Evolutionary conservation across 352 stramenopile genomes (phyloP).

Genomic region (Globisporangium recalcitrans): DNA sequence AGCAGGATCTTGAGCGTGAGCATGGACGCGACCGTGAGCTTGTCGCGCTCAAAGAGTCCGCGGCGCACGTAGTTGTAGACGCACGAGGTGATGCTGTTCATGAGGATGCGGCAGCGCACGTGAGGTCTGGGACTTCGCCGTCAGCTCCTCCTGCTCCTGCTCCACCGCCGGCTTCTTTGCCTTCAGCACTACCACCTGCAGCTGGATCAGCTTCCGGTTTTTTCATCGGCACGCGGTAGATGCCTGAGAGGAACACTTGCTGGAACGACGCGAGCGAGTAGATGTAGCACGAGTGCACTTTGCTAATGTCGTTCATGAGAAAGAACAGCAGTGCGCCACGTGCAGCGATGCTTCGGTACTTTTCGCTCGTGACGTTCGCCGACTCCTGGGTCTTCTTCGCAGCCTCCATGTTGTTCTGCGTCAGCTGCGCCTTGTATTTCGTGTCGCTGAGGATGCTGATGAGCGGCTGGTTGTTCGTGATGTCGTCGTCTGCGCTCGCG

Average conservation of each 20-base stretch:
- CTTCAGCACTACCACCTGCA: slow-evolving; percentile 4
- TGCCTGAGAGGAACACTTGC: slow-evolving; percentile 93
- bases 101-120: slow-evolving; percentile 76
- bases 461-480: slow-evolving; percentile 96
- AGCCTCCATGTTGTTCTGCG: slow-evolving; percentile 89
- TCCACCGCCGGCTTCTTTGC: slow-evolving; percentile 15
- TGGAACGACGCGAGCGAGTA: slow-evolving; percentile 96
- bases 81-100: slow-evolving; percentile 91
- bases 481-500: slow-evolving; percentile 94
- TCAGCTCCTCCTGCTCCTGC: slow-evolving; percentile 5
- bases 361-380: slow-evolving; percentile 93
- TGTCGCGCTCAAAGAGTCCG: slow-evolving; percentile 93
- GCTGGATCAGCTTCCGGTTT: slow-evolving; percentile 20
- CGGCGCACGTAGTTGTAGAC: slow-evolving; percentile 95
- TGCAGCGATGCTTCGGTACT: slow-evolving; percentile 93
- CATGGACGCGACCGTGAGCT: slow-evolving; percentile 93
- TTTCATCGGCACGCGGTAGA: slow-evolving; percentile 84
- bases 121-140: slow-evolving; percentile 47
- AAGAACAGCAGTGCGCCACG: slow-evolving; percentile 94
- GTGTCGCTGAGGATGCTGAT: slow-evolving; percentile 95
- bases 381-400: slow-evolving; percentile 90
- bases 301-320: slow-evolving; percentile 96
- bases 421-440: slow-evolving; percentile 91
- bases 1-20: slow-evolving; percentile 92
- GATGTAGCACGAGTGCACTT: slow-evolving; percentile 97